Conservation (phyloP, 2,329 filamentous ascomycete species). For the Ascochyta lentis region DNA sequence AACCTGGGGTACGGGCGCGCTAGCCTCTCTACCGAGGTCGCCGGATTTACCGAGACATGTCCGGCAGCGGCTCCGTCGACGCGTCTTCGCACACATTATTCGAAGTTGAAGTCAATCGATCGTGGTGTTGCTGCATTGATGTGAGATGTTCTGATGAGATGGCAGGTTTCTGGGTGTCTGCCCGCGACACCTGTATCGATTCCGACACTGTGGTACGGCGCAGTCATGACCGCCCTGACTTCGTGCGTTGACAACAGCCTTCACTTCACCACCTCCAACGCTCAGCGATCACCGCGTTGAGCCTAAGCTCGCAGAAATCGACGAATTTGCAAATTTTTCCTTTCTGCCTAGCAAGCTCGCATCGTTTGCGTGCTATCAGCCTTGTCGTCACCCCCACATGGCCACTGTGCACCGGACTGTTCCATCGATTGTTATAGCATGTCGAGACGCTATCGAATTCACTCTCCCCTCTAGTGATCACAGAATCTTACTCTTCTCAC, state of each 20-base stretch:
- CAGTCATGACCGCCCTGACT: not conserved
- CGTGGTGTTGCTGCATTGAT: not conserved
- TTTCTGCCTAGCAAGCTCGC: too few species aligned
- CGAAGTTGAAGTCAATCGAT: not conserved
- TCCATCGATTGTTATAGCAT: not conserved
- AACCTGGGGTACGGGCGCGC: constrained; percentile 12
- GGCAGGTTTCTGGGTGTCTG: too few species aligned
- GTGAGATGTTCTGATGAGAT: not conserved
- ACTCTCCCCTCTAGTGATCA: too few species aligned
- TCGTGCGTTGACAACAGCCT: not conserved
- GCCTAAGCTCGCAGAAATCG: not conserved
- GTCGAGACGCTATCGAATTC: too few species aligned
- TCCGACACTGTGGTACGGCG: constrained; percentile 1
- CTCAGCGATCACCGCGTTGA: not conserved
- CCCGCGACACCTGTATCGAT: not conserved
- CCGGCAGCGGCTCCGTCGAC: not conserved
- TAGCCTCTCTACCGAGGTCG: not conserved
- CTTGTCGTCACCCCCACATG: not conserved
- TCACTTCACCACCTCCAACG: constrained; percentile 13
- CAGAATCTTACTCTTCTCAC: too few species aligned
- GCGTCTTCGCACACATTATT: not conserved
- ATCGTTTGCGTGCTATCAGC: not conserved
- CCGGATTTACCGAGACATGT: constrained; percentile 14
- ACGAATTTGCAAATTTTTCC: not conserved
- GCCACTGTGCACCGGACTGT: not conserved